A percentile compares a stretch with the other conserved stretches of the same genome.
Conservation (phyloP, 768 basidiomycete genomes). For the Mycena filopes region DNA sequence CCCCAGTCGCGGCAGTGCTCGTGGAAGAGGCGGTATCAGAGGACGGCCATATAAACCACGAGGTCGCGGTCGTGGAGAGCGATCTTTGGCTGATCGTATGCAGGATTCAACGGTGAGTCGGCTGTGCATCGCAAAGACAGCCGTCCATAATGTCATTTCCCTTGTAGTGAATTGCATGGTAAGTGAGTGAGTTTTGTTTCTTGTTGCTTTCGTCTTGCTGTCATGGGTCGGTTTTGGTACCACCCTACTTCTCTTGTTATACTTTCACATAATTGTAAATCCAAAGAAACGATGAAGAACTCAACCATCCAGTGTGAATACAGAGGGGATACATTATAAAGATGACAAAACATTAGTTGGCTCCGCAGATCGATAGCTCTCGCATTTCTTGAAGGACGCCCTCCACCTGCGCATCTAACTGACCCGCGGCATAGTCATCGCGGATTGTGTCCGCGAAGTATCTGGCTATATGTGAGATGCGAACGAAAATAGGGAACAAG, state of each 20-base stretch:
- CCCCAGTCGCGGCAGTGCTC: conserved; percentile 18
- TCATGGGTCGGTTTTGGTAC: not conserved
- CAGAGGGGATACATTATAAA: conserved; percentile 11
- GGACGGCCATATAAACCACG: conserved; percentile 25
- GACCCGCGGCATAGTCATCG: conserved; percentile 97
- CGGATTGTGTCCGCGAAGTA: conserved; percentile 91
- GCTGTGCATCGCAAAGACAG: not conserved
- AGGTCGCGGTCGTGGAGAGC: conserved; percentile 31
- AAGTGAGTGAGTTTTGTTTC: conserved; percentile 22
- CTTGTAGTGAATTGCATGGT: conserved; percentile 14
- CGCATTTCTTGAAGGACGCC: conserved; percentile 97
- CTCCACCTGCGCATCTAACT: conserved; percentile 98
- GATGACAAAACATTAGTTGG: conserved; percentile 43
- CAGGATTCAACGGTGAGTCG: conserved; percentile 18
- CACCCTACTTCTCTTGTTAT: not conserved
- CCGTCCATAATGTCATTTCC: not conserved
- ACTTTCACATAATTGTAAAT: not conserved
- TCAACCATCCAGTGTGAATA: conserved; percentile 18
- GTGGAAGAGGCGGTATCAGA: conserved; percentile 31
- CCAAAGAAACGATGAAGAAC: not conserved
- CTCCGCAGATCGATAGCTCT: conserved; percentile 94
- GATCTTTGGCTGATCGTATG: conserved; percentile 27
- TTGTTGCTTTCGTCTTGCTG: conserved; percentile 15
- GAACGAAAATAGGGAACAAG: conserved; percentile 14
- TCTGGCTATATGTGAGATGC: conserved; percentile 47